Evolutionary conservation across 1,284 basidiomycete genomes (phyloP), one percentile per base, ranked within the genome.

Genomic region (Puccinia hordei): DNA sequence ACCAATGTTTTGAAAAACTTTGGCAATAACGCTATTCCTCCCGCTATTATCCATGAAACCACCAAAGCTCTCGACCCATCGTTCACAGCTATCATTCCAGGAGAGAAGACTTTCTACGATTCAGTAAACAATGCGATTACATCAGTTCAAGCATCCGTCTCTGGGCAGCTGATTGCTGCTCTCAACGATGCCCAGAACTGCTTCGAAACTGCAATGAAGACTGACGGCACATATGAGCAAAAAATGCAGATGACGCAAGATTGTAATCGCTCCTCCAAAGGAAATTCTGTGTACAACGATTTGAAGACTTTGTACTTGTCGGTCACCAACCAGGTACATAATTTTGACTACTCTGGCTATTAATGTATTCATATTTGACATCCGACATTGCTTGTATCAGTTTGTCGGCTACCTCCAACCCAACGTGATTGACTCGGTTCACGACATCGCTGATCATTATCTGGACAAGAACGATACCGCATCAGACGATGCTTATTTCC

Each of bases 361-460:
- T 63, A 63, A 17, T 19, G 35, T 63, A 38, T 22, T 22, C 72
- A 46, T 63, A 49, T 57, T 22, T 63, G 1, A 63, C n/a, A n/a
- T 63, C 17, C 30, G 17, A 38, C 13, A 22, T 41, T 41, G 38
- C 4, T 41, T 41, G 12, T 41, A 41, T 10, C 15, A 80, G 78
- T 80, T 80, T 33, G 69, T 80, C 4, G 78, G 78, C n/a, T 80
- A 80, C 33, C 59, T 80, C 6, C 53, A 61, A 53, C 78, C 78
- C 27, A 80, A 80, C 24, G 46, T 80, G 22, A 57, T 80, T 17
- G 78, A 80, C 57, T 65, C 69, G 9, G 59, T 80, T n/a, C 78
- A 80, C 46, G 38, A 61, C 17, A 80, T 80, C 66, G 55, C 78
- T 46, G 78, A 80, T 44, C 51, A 66, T 24, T 80, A 80, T 33